Conservation (phyloP, 805 yeast genomes). For the Geotrichum ghanense region DNA sequence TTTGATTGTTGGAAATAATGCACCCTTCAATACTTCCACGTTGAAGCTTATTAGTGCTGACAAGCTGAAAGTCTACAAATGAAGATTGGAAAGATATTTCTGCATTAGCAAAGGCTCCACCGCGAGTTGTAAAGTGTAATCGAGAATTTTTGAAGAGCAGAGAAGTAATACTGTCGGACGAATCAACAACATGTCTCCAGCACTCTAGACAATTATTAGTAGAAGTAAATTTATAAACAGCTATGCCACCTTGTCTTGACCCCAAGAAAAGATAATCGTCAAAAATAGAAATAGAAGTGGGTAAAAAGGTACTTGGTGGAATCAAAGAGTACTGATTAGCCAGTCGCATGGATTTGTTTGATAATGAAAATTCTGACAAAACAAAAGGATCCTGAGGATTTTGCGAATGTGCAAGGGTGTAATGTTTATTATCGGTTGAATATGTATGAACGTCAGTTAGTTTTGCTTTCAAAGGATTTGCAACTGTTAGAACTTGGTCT, state of each 20-base stretch:
- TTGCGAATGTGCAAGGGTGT: slow-evolving; percentile 52
- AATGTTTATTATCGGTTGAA: slow-evolving; percentile 5
- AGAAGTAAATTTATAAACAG: slow-evolving; percentile 35
- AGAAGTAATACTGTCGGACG: slow-evolving; percentile 17
- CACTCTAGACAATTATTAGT: slow-evolving; percentile 6
- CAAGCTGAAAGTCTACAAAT: slow-evolving; percentile 1
- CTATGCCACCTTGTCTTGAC: slow-evolving; percentile 58
- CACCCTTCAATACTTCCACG: slow-evolving; percentile 80
- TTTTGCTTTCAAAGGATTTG: slow-evolving; percentile 27
- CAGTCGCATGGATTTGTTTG: slow-evolving; percentile 15
- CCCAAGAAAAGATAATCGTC: slow-evolving; percentile 43
- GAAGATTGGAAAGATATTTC: background rate
- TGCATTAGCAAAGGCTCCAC: slow-evolving; percentile 17
- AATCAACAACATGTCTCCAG: slow-evolving; percentile 17
- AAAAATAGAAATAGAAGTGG: slow-evolving; percentile 45
- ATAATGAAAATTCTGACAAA: slow-evolving; percentile 28
- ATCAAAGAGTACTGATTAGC: background rate
- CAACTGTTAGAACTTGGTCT: slow-evolving; percentile 8
- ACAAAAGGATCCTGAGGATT: slow-evolving; percentile 46
- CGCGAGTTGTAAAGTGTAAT: slow-evolving; percentile 15
- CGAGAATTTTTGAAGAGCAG: slow-evolving; percentile 4
- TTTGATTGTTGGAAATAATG: slow-evolving; percentile 16
- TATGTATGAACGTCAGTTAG: slow-evolving; percentile 20
- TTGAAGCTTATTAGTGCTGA: slow-evolving; percentile 45
- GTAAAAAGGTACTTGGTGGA: slow-evolving; percentile 37